Evolutionary conservation across 2,329 filamentous ascomycete species (phyloP), one percentile per base, ranked within the genome.

Genomic region (Aspergillus felis): DNA sequence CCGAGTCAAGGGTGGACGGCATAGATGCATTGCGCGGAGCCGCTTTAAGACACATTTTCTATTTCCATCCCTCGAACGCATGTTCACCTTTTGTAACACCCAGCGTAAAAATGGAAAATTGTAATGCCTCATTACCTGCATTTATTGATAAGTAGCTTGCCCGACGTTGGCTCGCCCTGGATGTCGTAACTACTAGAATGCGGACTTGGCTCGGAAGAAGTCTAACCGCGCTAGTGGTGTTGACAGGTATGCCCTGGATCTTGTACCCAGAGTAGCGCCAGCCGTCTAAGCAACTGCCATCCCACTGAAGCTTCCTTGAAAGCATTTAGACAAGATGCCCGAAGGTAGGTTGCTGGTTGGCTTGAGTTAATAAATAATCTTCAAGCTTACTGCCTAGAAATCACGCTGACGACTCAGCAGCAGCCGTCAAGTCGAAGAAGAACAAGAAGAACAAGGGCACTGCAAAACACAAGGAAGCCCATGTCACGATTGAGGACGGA

Each of bases 391-490:
- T 50, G 47, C 50, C 50, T 28, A 53, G n/a, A 42, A 25, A 49
- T 56, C 46, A 52, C 42, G 50, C 61, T 64, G 54, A 66, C 57
- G 53, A 57, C 59, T 57, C 57, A 57, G 53, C 61, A 66, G 59
- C 61, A 78, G 76, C 74, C 65, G 67, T 75, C 53, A 84, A 78
- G 67, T 81, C 81, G 67, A 85, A 82, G 75, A 83, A 79, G 69
- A 82, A 78, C 71, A 84, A 81, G 70, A 83, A 82, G 76, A 85
- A 82, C 73, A 83, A 83, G 73, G 75, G 74, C 61, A 72, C 72
- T 57, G 73, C 70, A 56, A 83, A 80, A 66, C 65, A 67, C 22
- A 75, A 77, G 57, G 62, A 65, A 22, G 51, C 54, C 64, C 32
- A 38, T 38, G 32, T 38, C 14, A 38, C 17, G 32, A 5, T 17